Evolutionary conservation across 768 basidiomycete species (phyloP), one percentile per base, ranked within the genome.

Genomic region (Leucocoprinus birnbaumii): DNA sequence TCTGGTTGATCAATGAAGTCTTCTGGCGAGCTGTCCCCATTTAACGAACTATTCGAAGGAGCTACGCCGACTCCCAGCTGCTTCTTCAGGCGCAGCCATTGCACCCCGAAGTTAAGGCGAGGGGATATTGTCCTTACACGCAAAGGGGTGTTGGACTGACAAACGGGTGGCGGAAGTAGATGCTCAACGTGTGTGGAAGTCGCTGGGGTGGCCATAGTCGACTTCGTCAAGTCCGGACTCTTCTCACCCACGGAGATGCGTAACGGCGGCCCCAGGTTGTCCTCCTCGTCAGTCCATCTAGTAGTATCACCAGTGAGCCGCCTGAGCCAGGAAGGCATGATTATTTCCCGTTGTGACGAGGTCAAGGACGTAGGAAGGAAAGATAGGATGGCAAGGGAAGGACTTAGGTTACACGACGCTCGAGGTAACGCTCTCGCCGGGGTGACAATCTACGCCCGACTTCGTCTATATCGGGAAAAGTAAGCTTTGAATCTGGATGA

Each of bases 11-110:
- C 70, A 11, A 60, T 46, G 31, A 67, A 73, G 37, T 64, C 73
- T 61, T 78, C 80, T 2, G 65, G 64, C 21, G 71, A 70, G 57
- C 77, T 81, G 46, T 81, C 82, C 24, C 76, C 81, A 16, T 78
- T 56, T 8, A 76, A 62, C 3, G 82, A 84, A 35, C 80, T 81
- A 40, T 73, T 79, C 3, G 83, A 84, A 10, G 81, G 84, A 14
- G 76, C 74, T 0, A 78, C 72, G n/a, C 79, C 82, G 1, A 80
- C 74, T 24, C 83, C 80, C 27, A 87, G 71, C 31, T 79, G 79
- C 58, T 73, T 76, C 65, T 75, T 74, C 66, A 87, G 40, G 74
- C 35, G 67, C 72, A 1, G 72, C 73, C 83, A 80, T 86, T 26
- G 76, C 71, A 6, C 72, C 68, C 40, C 65, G 66, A 56, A 80